Conservation (phyloP, 2,329 filamentous ascomycete species). For the Fusarium tricinctum region DNA sequence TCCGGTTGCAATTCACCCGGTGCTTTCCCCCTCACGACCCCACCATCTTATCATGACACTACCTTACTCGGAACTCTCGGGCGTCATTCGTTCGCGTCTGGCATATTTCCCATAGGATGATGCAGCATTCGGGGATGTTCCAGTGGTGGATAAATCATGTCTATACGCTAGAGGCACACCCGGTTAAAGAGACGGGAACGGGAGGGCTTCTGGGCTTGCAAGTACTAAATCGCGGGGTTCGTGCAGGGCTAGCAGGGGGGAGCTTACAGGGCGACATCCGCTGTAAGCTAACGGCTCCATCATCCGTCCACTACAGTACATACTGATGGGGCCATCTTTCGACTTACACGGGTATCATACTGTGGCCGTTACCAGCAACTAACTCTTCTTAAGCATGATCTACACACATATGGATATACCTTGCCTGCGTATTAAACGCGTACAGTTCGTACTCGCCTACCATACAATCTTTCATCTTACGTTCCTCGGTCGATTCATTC, state of each 20-base stretch:
- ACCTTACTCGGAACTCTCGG: slow-evolving; percentile 9
- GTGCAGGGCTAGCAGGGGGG: neutral
- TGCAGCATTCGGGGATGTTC: slow-evolving; percentile 22
- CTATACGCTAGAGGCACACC: slow-evolving; percentile 17
- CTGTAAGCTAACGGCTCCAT: slow-evolving; percentile 16
- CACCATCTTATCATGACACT: slow-evolving; percentile 42
- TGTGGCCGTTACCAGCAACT: neutral
- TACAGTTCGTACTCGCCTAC: neutral
- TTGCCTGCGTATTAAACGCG: neutral
- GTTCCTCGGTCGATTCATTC: too few species aligned
- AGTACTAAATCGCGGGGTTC: slow-evolving; percentile 30
- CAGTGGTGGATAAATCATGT: slow-evolving; percentile 31
- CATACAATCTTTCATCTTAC: too few species aligned
- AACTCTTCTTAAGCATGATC: neutral
- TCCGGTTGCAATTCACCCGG: slow-evolving; percentile 43
- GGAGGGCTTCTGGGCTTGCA: too few species aligned
- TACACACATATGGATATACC: neutral
- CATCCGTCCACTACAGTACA: neutral
- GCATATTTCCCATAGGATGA: slow-evolving; percentile 7
- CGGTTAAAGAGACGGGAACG: slow-evolving; percentile 40
- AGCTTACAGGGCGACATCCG: neutral
- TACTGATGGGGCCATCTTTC: neutral
- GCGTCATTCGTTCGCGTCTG: slow-evolving; percentile 37
- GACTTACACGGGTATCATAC: slow-evolving; percentile 12
- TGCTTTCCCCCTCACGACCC: slow-evolving; percentile 45